Conservation (phyloP, 225 moss, liverwort and hornwort genomes). For the Pseudoscleropodium purum region DNA sequence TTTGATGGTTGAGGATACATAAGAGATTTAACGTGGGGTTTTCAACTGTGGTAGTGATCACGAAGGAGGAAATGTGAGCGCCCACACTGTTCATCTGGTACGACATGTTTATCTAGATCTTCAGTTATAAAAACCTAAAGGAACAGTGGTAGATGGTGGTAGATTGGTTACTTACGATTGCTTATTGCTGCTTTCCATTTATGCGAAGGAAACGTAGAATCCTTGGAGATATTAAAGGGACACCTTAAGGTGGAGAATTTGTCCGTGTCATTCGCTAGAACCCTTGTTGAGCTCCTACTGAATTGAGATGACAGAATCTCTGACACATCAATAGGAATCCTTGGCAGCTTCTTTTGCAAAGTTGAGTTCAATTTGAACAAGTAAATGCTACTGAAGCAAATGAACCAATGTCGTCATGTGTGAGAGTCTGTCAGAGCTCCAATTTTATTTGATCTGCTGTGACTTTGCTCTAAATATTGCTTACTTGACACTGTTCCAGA, state of each 20-base stretch:
- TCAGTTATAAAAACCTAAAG: not conserved
- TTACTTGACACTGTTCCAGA: not conserved
- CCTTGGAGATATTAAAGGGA: not conserved
- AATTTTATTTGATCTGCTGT: not conserved
- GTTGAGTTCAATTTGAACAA: not conserved
- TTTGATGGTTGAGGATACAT: not conserved
- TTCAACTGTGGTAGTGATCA: constrained; percentile 36
- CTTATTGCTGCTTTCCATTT: not conserved
- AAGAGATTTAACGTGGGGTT: not conserved
- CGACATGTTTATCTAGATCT: not conserved
- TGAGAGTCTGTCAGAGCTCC: not conserved
- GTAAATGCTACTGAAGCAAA: not conserved
- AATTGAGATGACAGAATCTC: not conserved
- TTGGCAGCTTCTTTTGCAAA: too few relatives aligned
- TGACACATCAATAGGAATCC: not conserved
- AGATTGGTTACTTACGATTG: not conserved
- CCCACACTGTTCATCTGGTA: constrained; percentile 63
- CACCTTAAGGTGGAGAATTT: not conserved
- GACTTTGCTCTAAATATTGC: too few relatives aligned
- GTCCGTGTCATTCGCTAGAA: not conserved
- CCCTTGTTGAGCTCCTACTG: not conserved
- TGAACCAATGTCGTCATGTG: not conserved
- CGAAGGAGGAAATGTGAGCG: constrained; percentile 75
- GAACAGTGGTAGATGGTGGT: not conserved
- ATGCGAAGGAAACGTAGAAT: not conserved